Evolutionary conservation across 1,284 basidiomycete genomes (phyloP), one percentile per base, ranked within the genome.

Genomic region (Tilletia caries): DNA sequence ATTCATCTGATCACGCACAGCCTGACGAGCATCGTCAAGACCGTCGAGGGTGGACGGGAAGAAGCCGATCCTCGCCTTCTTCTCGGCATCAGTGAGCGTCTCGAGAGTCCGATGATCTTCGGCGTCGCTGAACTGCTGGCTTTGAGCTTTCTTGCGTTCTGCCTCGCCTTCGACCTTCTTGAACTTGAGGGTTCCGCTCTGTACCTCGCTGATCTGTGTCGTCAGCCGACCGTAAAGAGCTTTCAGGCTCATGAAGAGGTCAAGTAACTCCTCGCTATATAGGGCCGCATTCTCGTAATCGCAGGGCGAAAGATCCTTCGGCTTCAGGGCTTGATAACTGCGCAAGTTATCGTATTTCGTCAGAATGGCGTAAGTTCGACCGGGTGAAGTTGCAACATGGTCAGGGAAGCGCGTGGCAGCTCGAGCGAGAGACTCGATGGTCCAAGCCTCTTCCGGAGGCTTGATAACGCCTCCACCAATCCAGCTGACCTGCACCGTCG

Each of bases 381-480:
- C 37, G 29, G 65, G 65, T 15, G 65, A 46, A 5, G 44, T 10
- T 3, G 65, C 65, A 3, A 66, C 65, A 32, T 66, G 65, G 32
- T 66, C 65, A 2, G 65, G 65, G 65, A 66, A 66, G 8, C 65
- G 37, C 32, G 65, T 44, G 3, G 65, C 65, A 6, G 65, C 65
- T 18, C 65, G 34, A 23, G 65, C n/a, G 8, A 66, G 41, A 6
- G 65, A 66, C n/a, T 66, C 65, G 8, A 66, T 25, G 3, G 65
- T 66, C 65, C 65, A 66, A 8, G 65, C 33, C 41, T 66, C 65
- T 20, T 66, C 43, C 6, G 65, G 65, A n/a, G 65, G 65, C 65
- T 66, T 66, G 65, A 66, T 66, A 20, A 44, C 20, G 29, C 65
- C 65, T 3, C 65, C 65, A 25, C 65, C 65, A 18, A 44, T 32